phyloP scores from a whole-genome alignment of 2,329 filamentous ascomycete genomes.

The Epichloe baconii region DNA sequence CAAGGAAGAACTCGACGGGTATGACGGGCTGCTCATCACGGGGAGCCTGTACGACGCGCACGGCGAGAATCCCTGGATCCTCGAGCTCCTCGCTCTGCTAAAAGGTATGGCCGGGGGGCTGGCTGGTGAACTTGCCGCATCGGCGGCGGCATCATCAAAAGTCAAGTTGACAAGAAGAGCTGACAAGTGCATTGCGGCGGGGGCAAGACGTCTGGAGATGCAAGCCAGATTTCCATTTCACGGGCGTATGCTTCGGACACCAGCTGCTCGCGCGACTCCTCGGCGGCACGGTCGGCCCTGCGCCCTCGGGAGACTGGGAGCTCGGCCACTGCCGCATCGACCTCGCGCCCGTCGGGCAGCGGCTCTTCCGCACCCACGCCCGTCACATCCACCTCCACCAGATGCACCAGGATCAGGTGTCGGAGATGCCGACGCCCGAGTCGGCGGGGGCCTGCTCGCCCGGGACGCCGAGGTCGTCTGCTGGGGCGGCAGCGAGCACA shows the following conservation, averaged over 20 bases:
- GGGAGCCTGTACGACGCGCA: conserved; percentile 59
- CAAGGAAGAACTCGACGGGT: conserved; percentile 38
- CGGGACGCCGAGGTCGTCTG: conserved; percentile 31
- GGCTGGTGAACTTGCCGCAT: background rate
- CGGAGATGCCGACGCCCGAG: conserved; percentile 43
- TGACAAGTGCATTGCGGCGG: background rate
- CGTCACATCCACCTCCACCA: background rate
- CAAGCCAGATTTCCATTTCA: conserved; percentile 41
- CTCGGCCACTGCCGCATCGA: conserved; percentile 52
- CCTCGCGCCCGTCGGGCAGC: conserved; percentile 51
- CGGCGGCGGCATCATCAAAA: too few species aligned
- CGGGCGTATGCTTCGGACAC: conserved; percentile 73
- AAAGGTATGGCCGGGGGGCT: conserved; percentile 18
- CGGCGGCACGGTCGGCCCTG: conserved; percentile 52
- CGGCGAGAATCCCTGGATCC: conserved; percentile 59
- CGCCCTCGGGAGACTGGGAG: conserved; percentile 57
- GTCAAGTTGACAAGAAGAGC: too few species aligned
- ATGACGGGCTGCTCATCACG: conserved; percentile 64
- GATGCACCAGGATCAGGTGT: conserved; percentile 44
- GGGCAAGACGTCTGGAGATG: conserved; percentile 33
- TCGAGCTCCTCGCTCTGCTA: conserved; percentile 49
- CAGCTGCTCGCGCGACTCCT: conserved; percentile 64
- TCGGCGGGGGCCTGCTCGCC: conserved; percentile 27
- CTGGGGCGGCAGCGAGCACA: conserved; percentile 51
- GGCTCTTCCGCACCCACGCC: conserved; percentile 25